Evolutionary conservation across 83 land plant genomes (phyloP), one percentile per base, ranked within the genome.

Genomic region (Picea mariana): DNA sequence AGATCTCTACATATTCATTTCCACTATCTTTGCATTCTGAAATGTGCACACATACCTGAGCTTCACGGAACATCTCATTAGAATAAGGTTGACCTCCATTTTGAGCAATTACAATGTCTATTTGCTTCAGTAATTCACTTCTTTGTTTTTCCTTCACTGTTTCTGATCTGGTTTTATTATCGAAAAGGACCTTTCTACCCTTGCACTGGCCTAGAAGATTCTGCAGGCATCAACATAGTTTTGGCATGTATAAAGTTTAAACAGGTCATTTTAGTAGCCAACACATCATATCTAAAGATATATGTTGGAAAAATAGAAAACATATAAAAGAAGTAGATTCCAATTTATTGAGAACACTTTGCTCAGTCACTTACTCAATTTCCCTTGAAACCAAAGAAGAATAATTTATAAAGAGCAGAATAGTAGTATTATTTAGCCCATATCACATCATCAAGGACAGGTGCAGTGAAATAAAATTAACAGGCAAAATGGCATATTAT

Each of bases 61-160:
- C 83, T 72, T 87, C 87, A 15, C 67, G n/a, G 78, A 91, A 95
- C 17, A 93, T n/a, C 79, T 91, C 88, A 83, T 90, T 89, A 21
- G 92, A 63, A 52, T 90, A 95, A 23, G 96, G 96, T 21, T 79
- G 79, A 20, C 93, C 93, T 78, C 84, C 89, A 83, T 90, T 93
- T 24, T 72, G 47, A 58, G 67, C 21, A 13, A 87, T 55, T 20
- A 90, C 86, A 5, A 60, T 69, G 82, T 92, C 89, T 11, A 92
- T 84, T 9, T 88, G 75, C 38, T 65, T 79, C 21, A 93, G 81
- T 60, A 95, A 83, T 21, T 87, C 72, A n/a, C 79, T 12, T 17
- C 83, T 31, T 67, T 92, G 95, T 9, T 49, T 8, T 8, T 78
- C 82, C 75, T 77, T 77, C 79, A 78, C 85, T 12, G 0, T 26